These are phyloP conservation scores for Mesotaenium endlicherianum DNA, from an alignment of 139 green algal genomes.

Conservation along the genomic window DNA sequence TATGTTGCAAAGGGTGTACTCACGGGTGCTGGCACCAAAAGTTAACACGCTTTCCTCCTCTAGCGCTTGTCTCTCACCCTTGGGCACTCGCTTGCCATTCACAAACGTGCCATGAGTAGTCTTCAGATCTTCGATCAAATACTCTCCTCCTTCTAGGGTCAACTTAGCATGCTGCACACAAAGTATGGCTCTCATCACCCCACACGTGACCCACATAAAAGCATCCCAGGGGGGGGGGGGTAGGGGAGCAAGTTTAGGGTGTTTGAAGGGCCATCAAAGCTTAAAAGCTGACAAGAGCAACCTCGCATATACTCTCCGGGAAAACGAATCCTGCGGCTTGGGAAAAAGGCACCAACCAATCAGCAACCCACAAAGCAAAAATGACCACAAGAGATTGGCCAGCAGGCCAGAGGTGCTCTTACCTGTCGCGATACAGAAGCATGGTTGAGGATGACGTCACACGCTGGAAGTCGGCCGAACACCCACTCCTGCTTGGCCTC, in stretches of 20 bases:
- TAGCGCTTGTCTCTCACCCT: neutral
- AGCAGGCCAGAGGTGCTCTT: neutral
- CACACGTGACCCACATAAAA: neutral
- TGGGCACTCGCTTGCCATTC: neutral
- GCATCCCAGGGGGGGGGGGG: neutral
- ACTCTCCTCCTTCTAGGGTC: neutral
- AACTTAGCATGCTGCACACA: constrained; percentile 14
- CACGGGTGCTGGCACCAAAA: constrained; percentile 10
- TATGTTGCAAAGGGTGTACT: neutral
- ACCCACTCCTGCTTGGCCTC: neutral
- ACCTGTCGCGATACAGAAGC: constrained; percentile 17
- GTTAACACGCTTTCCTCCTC: neutral
- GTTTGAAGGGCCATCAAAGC: neutral
- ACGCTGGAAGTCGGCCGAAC: constrained; percentile 7
- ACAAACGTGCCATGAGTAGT: constrained; percentile 10
- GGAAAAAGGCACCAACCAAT: neutral
- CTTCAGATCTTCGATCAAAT: neutral
- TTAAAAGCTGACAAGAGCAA: neutral
- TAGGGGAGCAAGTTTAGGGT: neutral
- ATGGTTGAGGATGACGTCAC: constrained; percentile 3
- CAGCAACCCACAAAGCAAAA: neutral
- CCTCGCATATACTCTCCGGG: neutral
- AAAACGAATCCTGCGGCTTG: neutral
- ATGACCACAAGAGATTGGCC: neutral
- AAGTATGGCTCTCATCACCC: neutral